A percentile compares a stretch with the other conserved stretches of the same genome.
Conservation (phyloP, 352 stramenopile species). For the Peronosclerospora sorghi region DNA sequence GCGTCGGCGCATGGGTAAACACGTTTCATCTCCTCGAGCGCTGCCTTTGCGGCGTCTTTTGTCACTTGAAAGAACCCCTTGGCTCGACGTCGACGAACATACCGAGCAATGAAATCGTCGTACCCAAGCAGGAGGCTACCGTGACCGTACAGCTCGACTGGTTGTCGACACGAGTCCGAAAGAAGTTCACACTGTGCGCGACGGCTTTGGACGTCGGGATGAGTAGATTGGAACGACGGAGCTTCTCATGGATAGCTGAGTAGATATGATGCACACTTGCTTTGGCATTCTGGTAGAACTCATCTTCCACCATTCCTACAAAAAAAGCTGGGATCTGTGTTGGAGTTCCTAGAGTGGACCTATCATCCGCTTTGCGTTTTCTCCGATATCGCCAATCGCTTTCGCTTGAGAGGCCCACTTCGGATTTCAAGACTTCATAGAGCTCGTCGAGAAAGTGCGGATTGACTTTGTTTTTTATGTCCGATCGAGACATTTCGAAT, state of each 20-base stretch:
- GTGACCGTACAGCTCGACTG: slow-evolving; percentile 30
- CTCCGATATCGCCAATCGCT: neutral
- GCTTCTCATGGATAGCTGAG: no score
- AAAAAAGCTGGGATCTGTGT: slow-evolving; percentile 37
- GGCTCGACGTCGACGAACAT: slow-evolving; percentile 20
- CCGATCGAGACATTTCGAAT: slow-evolving; percentile 6
- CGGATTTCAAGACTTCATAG: slow-evolving; percentile 17
- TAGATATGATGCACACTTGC: no score
- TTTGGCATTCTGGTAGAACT: no score
- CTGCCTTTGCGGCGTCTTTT: slow-evolving; percentile 9
- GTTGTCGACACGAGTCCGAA: slow-evolving; percentile 26
- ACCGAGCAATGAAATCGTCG: slow-evolving; percentile 41
- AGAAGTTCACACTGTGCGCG: slow-evolving; percentile 1
- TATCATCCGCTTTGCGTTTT: slow-evolving; percentile 17
- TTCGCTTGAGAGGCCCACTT: slow-evolving; percentile 6
- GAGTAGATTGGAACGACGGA: no score
- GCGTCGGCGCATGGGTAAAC: slow-evolving; percentile 31
- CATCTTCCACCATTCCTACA: slow-evolving; percentile 9
- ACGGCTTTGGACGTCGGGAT: no score
- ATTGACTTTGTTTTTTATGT: slow-evolving; percentile 8
- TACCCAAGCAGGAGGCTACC: slow-evolving; percentile 41
- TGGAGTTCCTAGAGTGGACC: slow-evolving; percentile 2
- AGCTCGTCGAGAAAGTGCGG: slow-evolving; percentile 20
- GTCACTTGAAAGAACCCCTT: slow-evolving; percentile 13
- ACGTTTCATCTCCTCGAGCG: slow-evolving; percentile 37